These are phyloP conservation scores for Ophiocordyceps sinensis DNA, from an alignment of 2,329 filamentous ascomycete species.

Conservation along the genomic window DNA sequence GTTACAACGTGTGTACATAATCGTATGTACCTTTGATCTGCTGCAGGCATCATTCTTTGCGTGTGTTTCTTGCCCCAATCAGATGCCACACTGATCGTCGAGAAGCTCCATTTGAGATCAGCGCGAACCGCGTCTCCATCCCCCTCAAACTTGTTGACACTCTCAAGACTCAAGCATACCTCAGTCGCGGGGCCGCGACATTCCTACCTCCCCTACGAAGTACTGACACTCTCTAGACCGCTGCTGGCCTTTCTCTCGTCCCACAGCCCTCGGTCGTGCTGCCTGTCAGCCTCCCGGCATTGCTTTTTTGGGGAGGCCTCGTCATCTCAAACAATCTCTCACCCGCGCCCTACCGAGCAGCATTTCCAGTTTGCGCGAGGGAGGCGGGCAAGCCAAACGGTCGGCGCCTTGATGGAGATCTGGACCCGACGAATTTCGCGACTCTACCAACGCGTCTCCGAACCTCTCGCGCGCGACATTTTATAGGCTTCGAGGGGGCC, in stretches of 20 bases:
- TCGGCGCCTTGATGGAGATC: no score
- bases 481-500: constrained; percentile 16
- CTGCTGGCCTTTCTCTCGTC: background rate
- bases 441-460: background rate
- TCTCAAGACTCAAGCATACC: background rate
- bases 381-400: no score
- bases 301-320: background rate
- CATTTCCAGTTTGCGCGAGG: no score
- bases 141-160: constrained; percentile 1
- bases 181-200: constrained; percentile 1
- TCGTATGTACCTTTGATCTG: background rate
- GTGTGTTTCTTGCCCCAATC: background rate
- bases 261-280: background rate
- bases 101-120: constrained; percentile 2
- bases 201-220: background rate
- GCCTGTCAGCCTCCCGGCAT: background rate
- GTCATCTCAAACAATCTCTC: background rate
- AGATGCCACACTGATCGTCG: background rate
- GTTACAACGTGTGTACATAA: no score
- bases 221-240: background rate
- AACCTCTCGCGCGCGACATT: background rate
- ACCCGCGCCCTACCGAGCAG: no score
- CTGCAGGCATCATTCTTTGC: constrained; percentile 1
- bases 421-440: background rate
- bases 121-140: constrained; percentile 8